Evolutionary conservation across 169 alveolate species (phyloP), one percentile per base, ranked within the genome.

Genomic region (Cryptosporidium ryanae): DNA sequence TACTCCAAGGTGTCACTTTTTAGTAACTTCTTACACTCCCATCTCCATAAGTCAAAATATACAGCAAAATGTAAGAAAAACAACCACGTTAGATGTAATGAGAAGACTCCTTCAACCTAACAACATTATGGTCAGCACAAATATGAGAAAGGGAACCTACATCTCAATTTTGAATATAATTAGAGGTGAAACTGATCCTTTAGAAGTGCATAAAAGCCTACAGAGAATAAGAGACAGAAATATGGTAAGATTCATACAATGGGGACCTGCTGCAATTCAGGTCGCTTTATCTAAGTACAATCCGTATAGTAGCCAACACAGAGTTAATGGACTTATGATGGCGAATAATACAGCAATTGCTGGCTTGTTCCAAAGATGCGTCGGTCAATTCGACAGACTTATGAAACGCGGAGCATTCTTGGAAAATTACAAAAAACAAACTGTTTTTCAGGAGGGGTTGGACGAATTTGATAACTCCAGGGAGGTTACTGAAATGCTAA

Each of bases 181-280:
- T 55, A 95, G 96, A 89, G 99, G 98, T 4, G 99, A 96, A 54
- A 96, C 95, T 61, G 98, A 96, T 71, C 98, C 98, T n/a, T 65
- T 91, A 55, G 94, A 93, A 91, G 98, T 97, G 0, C 99, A 97
- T 91, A 96, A 96, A 90, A 94, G 97, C 54, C 90, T 97, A 44
- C 96, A 97, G 90, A 91, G 98, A 91, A 97, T 96, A 63, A 84
- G 98, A 49, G 98, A 95, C 66, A 91, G 98, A 52, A 93, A 93
- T 83, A 82, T 96, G 76, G 97, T 96, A 67, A 92, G 90, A 55
- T 93, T 93, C 82, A 94, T 94, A 44, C 94, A 82, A 84, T 98
- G 99, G 99, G 99, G 99, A 27, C 99, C 99, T 12, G 99, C 99
- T 46, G 95, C 99, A 21, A 96, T 98, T 4, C 98, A 96, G 76